phyloP scores from a whole-genome alignment of 2,329 filamentous ascomycete genomes.

The Aspergillus quadricinctus region DNA sequence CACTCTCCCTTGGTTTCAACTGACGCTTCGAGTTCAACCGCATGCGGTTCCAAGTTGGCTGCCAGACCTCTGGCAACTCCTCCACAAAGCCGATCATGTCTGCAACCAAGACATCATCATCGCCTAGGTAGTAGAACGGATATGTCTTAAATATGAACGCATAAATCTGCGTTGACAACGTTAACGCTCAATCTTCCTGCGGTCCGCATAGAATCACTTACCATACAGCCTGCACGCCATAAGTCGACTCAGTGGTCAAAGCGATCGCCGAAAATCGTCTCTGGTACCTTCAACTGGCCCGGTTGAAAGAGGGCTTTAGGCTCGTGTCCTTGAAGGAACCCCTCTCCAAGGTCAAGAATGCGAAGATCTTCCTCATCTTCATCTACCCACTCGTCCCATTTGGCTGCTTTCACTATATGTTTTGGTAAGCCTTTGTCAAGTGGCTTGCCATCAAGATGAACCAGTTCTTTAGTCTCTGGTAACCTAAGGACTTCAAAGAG shows the following conservation, averaged over 20 bases:
- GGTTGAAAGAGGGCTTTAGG: slow-evolving; percentile 20
- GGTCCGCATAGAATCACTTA: slow-evolving; percentile 3
- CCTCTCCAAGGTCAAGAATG: slow-evolving; percentile 20
- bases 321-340: slow-evolving; percentile 18
- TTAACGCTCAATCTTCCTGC: no score
- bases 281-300: slow-evolving; percentile 23
- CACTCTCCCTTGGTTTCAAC: background rate
- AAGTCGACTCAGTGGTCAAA: slow-evolving; percentile 32
- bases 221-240: slow-evolving; percentile 25
- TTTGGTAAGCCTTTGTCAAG: no score
- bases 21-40: slow-evolving; percentile 1
- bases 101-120: slow-evolving; percentile 10
- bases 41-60: slow-evolving; percentile 16
- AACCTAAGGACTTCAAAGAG: no score
- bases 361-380: slow-evolving; percentile 23
- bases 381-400: slow-evolving; percentile 22
- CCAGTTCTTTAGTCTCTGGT: no score
- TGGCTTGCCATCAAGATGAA: no score
- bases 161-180: slow-evolving; percentile 14
- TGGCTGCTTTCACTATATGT: slow-evolving; percentile 10
- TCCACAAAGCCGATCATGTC: slow-evolving; percentile 22
- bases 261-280: slow-evolving; percentile 26
- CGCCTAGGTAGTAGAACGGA: slow-evolving; percentile 16
- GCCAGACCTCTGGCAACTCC: slow-evolving; percentile 15
- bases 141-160: slow-evolving; percentile 14